Conservation (phyloP, 495 filamentous ascomycete genomes). For the Rostrohypoxylon terebratum region DNA sequence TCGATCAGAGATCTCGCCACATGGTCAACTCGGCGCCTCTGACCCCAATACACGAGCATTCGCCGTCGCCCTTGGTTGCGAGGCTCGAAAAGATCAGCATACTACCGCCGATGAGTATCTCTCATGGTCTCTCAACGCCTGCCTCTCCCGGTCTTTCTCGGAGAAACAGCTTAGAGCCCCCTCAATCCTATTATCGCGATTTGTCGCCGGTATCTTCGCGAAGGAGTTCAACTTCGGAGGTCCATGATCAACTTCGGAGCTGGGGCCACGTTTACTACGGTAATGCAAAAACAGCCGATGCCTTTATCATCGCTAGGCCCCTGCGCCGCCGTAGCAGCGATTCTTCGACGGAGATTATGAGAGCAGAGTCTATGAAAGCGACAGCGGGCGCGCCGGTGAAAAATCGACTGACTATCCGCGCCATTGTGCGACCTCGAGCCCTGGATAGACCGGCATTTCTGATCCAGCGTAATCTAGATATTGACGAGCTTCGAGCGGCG, state of each 20-base stretch:
- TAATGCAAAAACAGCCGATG: slow-evolving; percentile 50
- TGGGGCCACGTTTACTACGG: slow-evolving; percentile 54
- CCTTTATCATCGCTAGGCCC: slow-evolving; percentile 56
- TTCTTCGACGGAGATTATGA: slow-evolving; percentile 14
- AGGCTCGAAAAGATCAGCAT: slow-evolving; percentile 48
- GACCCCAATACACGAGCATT: slow-evolving; percentile 40
- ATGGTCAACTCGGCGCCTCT: slow-evolving; percentile 33
- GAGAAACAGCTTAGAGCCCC: neutral
- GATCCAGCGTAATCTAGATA: slow-evolving; percentile 60
- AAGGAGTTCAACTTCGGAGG: neutral
- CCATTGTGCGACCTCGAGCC: slow-evolving; percentile 56
- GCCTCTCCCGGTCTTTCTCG: slow-evolving; percentile 15
- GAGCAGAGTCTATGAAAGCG: slow-evolving; percentile 17
- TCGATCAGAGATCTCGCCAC: slow-evolving; percentile 50
- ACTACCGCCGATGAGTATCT: slow-evolving; percentile 28
- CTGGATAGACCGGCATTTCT: slow-evolving; percentile 58
- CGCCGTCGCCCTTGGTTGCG: slow-evolving; percentile 47
- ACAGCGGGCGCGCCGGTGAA: neutral
- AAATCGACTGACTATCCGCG: slow-evolving; percentile 58
- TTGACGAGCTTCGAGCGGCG: slow-evolving; percentile 57
- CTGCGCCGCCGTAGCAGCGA: slow-evolving; percentile 49
- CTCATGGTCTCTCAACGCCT: slow-evolving; percentile 8
- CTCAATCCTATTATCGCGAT: neutral
- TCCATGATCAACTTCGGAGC: slow-evolving; percentile 47
- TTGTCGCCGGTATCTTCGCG: slow-evolving; percentile 10